phyloP scores from a whole-genome alignment of 2,329 filamentous ascomycete genomes.

The Xylaria sp. region DNA sequence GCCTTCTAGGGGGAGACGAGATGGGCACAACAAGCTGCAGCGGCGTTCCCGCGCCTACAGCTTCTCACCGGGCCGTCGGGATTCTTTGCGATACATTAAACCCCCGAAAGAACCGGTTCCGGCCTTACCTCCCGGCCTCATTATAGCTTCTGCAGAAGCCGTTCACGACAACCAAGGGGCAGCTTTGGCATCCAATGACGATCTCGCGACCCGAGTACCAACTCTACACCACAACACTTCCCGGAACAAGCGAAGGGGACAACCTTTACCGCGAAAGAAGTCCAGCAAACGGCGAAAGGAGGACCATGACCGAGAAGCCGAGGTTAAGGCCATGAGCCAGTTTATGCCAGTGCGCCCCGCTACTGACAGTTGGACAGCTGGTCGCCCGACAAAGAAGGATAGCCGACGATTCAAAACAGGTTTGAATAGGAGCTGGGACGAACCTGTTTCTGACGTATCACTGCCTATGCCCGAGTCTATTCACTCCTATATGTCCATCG shows the following conservation, averaged over 20 bases:
- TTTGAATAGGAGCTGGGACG: constrained; percentile 56
- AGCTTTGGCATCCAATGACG: constrained; percentile 18
- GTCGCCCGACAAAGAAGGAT: constrained; percentile 63
- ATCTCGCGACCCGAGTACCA: constrained; percentile 42
- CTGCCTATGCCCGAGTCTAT: constrained; percentile 74
- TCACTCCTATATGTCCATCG: constrained; percentile 74
- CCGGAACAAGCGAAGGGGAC: constrained; percentile 61
- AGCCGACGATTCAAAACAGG: constrained; percentile 67
- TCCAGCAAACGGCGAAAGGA: constrained; percentile 77
- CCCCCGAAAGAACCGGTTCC: constrained; percentile 32
- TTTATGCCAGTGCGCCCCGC: constrained; percentile 67
- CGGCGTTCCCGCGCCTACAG: constrained; percentile 58
- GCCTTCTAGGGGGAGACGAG: constrained; percentile 38
- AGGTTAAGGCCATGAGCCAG: constrained; percentile 83
- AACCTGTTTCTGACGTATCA: constrained; percentile 72
- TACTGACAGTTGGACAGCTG: constrained; percentile 60
- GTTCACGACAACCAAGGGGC: constrained; percentile 12
- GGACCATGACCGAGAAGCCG: constrained; percentile 79
- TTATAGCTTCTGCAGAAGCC: constrained; percentile 17
- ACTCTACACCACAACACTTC: constrained; percentile 57
- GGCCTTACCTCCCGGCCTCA: constrained; percentile 27
- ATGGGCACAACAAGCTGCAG: constrained; percentile 52
- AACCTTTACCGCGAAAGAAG: constrained; percentile 66
- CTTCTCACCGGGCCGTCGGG: constrained; percentile 63
- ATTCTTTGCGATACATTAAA: constrained; percentile 51